phyloP scores from a whole-genome alignment of 495 filamentous ascomycete species.

The Tetracladium marchalianum region DNA sequence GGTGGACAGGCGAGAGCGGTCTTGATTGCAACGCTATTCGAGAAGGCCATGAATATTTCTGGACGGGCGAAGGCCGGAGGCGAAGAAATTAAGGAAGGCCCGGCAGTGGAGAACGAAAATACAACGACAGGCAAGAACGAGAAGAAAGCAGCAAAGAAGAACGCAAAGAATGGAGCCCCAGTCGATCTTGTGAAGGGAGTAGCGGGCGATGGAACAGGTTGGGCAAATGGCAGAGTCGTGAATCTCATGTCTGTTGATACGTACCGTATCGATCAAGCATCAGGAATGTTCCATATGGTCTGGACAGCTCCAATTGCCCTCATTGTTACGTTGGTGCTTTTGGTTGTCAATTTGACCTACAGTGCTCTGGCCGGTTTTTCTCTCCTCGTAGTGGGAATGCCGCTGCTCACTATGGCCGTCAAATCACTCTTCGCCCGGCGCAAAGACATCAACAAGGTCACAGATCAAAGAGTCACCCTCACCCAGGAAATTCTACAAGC shows the following conservation, averaged over 20 bases:
- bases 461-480: slow-evolving; percentile 79
- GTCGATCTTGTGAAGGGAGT: slow-evolving; percentile 31
- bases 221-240: slow-evolving; percentile 83
- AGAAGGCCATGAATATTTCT: slow-evolving; percentile 76
- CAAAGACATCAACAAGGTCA: slow-evolving; percentile 78
- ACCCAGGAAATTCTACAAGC: slow-evolving; percentile 89
- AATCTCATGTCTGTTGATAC: slow-evolving; percentile 93
- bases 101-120: slow-evolving; percentile 36
- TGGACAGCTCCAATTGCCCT: slow-evolving; percentile 79
- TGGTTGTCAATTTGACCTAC: slow-evolving; percentile 78
- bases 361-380: slow-evolving; percentile 83
- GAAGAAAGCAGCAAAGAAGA: slow-evolving; percentile 24
- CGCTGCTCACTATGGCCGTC: slow-evolving; percentile 63
- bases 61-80: slow-evolving; percentile 66
- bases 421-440: slow-evolving; percentile 60
- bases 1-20: slow-evolving; percentile 68
- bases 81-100: slow-evolving; percentile 24
- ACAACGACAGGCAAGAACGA: slow-evolving; percentile 14
- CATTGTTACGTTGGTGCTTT: slow-evolving; percentile 63
- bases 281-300: slow-evolving; percentile 76
- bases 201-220: slow-evolving; percentile 62
- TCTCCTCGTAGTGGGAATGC: slow-evolving; percentile 67
- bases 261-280: slow-evolving; percentile 78
- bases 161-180: slow-evolving; percentile 27
- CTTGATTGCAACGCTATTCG: slow-evolving; percentile 65